Percentiles rank a stretch among this genome's conserved stretches.
Evolutionary conservation across 257 asterid species (phyloP).

Genomic region (Nicotiana undulata): DNA sequence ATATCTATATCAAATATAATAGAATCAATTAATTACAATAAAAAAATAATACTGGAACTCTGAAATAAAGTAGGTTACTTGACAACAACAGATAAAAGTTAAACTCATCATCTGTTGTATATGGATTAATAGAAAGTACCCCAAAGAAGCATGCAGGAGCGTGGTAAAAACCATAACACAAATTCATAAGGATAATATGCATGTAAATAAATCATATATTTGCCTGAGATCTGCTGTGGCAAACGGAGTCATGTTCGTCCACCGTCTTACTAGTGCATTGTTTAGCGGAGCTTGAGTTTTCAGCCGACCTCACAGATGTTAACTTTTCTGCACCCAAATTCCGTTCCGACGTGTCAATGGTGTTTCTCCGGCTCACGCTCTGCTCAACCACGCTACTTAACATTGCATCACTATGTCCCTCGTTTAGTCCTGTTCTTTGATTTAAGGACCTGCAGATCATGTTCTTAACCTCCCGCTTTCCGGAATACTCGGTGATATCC

Average conservation of each 20-base stretch:
- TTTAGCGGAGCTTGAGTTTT: constrained; percentile 57
- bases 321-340: constrained; percentile 24
- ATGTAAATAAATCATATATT: neutral
- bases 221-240: constrained; percentile 50
- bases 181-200: neutral
- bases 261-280: constrained; percentile 33
- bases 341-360: constrained; percentile 37
- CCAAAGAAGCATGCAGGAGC: no score
- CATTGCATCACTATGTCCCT: constrained; percentile 15
- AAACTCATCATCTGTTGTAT: no score
- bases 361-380: constrained; percentile 34
- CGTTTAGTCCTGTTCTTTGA: neutral
- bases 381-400: constrained; percentile 41
- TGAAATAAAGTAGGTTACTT: no score
- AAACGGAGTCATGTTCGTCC: constrained; percentile 53
- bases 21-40: neutral
- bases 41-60: neutral
- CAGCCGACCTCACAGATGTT: constrained; percentile 57
- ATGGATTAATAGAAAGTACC: no score
- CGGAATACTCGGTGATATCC: neutral
- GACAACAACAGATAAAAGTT: no score
- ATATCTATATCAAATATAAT: neutral
- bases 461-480: neutral
- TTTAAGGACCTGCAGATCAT: neutral
- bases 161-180: no score